A percentile compares a stretch with the other conserved stretches of the same genome.
Conservation (phyloP, 2,329 filamentous ascomycete genomes). For the Didymella pinodella region DNA sequence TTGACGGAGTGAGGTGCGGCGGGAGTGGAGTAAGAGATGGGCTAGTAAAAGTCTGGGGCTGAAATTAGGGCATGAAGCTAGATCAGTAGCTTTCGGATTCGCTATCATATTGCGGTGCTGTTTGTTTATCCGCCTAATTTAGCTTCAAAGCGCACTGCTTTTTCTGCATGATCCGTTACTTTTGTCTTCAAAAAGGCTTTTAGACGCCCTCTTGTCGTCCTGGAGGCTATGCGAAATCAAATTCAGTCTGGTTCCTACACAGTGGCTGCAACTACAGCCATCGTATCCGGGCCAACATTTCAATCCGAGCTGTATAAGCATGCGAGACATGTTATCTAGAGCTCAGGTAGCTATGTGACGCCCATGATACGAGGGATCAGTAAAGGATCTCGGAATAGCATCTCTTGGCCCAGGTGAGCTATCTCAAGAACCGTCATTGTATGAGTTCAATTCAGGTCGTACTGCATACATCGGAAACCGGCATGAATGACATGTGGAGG, state of each 20-base stretch:
- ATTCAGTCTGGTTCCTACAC: not conserved
- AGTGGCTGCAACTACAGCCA: not conserved
- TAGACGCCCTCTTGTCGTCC: not conserved
- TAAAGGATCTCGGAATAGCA: not conserved
- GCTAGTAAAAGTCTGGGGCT: not conserved
- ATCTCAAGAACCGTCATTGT: not conserved
- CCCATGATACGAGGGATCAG: not conserved
- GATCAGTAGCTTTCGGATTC: not conserved
- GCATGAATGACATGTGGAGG: not conserved
- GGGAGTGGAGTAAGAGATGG: not conserved
- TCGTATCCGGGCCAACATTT: not conserved
- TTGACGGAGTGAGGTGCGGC: not conserved
- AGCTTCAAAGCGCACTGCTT: not conserved
- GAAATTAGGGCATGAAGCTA: not conserved
- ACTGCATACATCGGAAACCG: not conserved
- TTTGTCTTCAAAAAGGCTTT: not conserved
- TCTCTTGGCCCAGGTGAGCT: not conserved
- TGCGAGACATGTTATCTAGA: not conserved
- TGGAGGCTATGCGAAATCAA: not conserved
- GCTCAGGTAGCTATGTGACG: not conserved
- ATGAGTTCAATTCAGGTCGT: not conserved
- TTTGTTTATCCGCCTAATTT: not conserved
- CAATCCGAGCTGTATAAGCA: not conserved
- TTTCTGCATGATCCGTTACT: not conserved
- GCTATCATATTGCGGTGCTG: not conserved